Conservation (phyloP, 129 eudicot genomes). For the Pulicaria dysenterica region DNA sequence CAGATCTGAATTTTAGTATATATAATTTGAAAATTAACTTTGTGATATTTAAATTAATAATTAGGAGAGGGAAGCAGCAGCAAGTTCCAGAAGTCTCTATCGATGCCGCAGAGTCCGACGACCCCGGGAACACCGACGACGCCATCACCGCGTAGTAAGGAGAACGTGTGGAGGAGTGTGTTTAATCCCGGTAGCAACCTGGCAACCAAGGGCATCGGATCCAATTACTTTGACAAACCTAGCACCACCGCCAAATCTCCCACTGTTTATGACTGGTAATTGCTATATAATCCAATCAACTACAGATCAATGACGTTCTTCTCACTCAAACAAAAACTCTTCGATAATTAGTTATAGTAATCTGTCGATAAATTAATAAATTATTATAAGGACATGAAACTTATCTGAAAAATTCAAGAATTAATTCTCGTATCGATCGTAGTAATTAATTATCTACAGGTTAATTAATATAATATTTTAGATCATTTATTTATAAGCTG, state of each 20-base stretch:
- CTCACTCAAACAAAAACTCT: too few relatives aligned
- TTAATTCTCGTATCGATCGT: too few relatives aligned
- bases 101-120: constrained; percentile 59
- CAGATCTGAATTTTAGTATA: constrained; percentile 18
- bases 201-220: constrained; percentile 68
- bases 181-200: constrained; percentile 86
- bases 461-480: too few relatives aligned
- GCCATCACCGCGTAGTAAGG: constrained; percentile 65
- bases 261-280: constrained; percentile 95
- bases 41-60: too few relatives aligned
- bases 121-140: constrained; percentile 66
- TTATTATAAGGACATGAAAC: too few relatives aligned
- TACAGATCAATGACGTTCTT: too few relatives aligned
- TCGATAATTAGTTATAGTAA: too few relatives aligned
- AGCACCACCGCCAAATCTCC: constrained; percentile 59
- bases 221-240: constrained; percentile 68
- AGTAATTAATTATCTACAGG: too few relatives aligned
- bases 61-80: constrained; percentile 51
- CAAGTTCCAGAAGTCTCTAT: constrained; percentile 51
- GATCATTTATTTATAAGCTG: too few relatives aligned
- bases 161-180: constrained; percentile 98
- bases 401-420: too few relatives aligned
- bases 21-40: too few relatives aligned
- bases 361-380: too few relatives aligned
- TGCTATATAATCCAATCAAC: neutral